phyloP scores from a whole-genome alignment of 148 eudicot genomes.

The Gaultheria prostrata region DNA sequence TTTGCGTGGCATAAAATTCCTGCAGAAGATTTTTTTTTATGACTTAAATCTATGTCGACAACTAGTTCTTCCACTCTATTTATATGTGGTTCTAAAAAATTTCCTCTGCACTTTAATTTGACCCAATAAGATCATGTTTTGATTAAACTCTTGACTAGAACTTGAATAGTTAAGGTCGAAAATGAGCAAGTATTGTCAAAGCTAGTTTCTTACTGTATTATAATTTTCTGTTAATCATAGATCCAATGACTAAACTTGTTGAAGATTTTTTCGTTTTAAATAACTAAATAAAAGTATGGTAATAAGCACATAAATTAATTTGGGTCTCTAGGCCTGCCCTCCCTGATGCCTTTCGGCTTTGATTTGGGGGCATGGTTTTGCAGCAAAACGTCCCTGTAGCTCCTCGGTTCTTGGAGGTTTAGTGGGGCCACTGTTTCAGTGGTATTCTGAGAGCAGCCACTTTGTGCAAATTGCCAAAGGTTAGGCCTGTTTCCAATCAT shows the following conservation, averaged over 20 bases:
- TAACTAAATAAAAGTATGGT: not conserved
- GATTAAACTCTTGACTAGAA: not conserved
- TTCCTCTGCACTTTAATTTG: not conserved
- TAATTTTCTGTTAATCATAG: not conserved
- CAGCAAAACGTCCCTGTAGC: too few species aligned
- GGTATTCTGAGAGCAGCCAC: too few species aligned
- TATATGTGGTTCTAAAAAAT: not conserved
- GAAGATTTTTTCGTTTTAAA: not conserved
- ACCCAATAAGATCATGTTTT: not conserved
- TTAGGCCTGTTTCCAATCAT: too few species aligned
- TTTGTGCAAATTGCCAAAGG: too few species aligned
- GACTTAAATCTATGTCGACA: not conserved
- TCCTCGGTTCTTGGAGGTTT: too few species aligned
- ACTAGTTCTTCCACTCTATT: not conserved
- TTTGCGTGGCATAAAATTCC: not conserved
- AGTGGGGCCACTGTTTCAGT: too few species aligned
- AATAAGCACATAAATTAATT: too few species aligned
- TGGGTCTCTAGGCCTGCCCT: too few species aligned
- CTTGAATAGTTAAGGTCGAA: not conserved
- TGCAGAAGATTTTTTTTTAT: not conserved
- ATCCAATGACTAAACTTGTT: not conserved
- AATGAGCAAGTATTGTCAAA: slow-evolving; percentile 6
- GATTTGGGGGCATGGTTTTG: too few species aligned
- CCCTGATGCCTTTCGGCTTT: too few species aligned
- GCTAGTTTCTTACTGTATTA: not conserved